Conservation (phyloP, 2,329 filamentous ascomycete species). For the Balansia obtecta region DNA sequence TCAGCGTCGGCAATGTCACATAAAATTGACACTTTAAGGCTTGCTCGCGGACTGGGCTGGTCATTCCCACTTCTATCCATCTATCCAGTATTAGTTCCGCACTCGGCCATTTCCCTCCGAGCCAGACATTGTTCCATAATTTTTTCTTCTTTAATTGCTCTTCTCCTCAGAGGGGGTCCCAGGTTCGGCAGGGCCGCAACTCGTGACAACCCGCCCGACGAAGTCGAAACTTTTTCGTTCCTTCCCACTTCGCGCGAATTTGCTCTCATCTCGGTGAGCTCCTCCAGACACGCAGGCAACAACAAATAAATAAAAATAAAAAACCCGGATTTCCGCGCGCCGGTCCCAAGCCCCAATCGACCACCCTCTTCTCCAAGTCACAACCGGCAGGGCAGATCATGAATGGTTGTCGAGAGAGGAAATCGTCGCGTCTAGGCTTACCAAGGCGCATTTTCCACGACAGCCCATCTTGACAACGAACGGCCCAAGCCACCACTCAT, state of each 20-base stretch:
- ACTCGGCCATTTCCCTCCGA: not conserved
- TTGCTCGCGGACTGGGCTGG: not conserved
- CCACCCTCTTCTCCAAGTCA: not conserved
- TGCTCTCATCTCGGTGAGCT: not conserved
- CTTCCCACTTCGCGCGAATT: not conserved
- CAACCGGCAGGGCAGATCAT: conserved; percentile 5
- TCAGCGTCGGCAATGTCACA: not conserved
- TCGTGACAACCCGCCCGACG: not conserved
- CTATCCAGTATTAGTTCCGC: not conserved
- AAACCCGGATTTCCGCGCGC: not conserved
- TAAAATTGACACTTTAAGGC: not conserved
- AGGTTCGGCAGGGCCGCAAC: not conserved
- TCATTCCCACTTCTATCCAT: not conserved
- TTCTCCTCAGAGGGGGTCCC: not conserved
- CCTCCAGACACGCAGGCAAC: no score
- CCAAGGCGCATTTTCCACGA: conserved; percentile 3
- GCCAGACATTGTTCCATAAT: conserved; percentile 1
- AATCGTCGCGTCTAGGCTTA: not conserved
- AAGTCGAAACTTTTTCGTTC: not conserved
- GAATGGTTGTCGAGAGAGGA: conserved; percentile 2
- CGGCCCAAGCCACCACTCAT: not conserved
- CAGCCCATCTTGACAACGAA: conserved; percentile 3
- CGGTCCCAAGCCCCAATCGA: not conserved
- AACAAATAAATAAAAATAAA: no score
- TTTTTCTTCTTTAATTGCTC: not conserved